Evolutionary conservation across 495 filamentous ascomycete species (phyloP).

Genomic region (Penicillium turbatum): DNA sequence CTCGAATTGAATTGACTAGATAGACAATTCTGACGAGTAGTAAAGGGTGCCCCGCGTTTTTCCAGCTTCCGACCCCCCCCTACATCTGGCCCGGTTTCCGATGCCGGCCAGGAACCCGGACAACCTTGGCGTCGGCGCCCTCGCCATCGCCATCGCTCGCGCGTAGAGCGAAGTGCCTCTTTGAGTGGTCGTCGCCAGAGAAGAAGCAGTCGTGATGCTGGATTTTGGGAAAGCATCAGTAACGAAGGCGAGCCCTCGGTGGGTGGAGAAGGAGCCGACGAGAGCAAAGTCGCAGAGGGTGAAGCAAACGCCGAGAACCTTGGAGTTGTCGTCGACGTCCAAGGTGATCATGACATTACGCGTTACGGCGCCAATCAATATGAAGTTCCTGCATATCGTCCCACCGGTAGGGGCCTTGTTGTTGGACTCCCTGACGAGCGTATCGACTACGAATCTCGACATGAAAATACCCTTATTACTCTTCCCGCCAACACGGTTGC

Average conservation of each 20-base stretch:
- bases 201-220: too few species aligned
- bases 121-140: neutral
- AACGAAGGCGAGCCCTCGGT: neutral
- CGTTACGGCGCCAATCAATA: slow-evolving; percentile 61
- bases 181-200: too few species aligned
- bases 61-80: slow-evolving; percentile 43
- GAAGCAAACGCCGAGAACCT: slow-evolving; percentile 3
- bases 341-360: slow-evolving; percentile 59
- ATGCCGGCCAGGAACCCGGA: neutral
- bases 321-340: slow-evolving; percentile 48
- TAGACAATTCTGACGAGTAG: neutral
- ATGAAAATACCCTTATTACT: slow-evolving; percentile 46
- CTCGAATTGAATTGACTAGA: neutral
- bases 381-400: slow-evolving; percentile 54
- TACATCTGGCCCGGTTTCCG: neutral
- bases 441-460: slow-evolving; percentile 51
- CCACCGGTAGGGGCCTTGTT: slow-evolving; percentile 54
- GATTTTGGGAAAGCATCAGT: too few species aligned
- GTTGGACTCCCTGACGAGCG: slow-evolving; percentile 49
- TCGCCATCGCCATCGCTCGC: neutral
- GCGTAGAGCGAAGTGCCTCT: neutral
- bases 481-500: slow-evolving; percentile 22
- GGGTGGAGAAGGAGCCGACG: neutral
- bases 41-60: slow-evolving; percentile 58
- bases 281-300: neutral